A percentile compares a stretch with the other conserved stretches of the same genome.
These are phyloP conservation scores for Sideroxylon spinosum DNA, from an alignment of 179 eudicot genomes.

Conservation along the genomic window DNA sequence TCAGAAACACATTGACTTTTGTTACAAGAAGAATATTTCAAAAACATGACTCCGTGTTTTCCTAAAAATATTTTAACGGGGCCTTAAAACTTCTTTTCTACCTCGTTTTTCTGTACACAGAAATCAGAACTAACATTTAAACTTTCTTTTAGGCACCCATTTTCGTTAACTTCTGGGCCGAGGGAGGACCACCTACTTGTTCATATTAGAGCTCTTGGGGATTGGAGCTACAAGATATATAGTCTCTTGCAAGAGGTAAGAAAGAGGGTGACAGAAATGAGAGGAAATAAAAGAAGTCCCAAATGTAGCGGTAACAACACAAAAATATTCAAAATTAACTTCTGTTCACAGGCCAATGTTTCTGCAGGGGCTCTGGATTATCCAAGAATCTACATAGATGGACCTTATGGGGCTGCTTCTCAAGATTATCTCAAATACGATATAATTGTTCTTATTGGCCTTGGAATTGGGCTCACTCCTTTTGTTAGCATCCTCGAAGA, in stretches of 20 bases:
- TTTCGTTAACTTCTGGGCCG: slow-evolving; percentile 39
- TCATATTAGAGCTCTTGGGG: slow-evolving; percentile 32
- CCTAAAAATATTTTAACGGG: too few species aligned
- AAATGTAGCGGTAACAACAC: neutral
- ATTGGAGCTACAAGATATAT: slow-evolving; percentile 31
- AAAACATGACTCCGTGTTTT: too few species aligned
- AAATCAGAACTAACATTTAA: too few species aligned
- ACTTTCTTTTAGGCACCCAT: slow-evolving; percentile 33
- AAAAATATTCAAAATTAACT: neutral
- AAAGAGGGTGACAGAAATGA: neutral
- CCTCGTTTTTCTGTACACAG: too few species aligned
- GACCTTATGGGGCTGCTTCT: slow-evolving; percentile 42
- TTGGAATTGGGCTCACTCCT: slow-evolving; percentile 42
- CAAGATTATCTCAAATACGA: slow-evolving; percentile 39
- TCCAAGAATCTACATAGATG: slow-evolving; percentile 35
- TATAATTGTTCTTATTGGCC: slow-evolving; percentile 30
- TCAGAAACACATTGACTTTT: too few species aligned
- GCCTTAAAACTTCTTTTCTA: too few species aligned
- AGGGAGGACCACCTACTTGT: slow-evolving; percentile 31
- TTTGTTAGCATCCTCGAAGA: slow-evolving; percentile 38
- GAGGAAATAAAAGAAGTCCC: neutral
- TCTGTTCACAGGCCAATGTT: neutral
- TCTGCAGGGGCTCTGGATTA: slow-evolving; percentile 10
- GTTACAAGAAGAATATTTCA: too few species aligned
- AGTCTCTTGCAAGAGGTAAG: slow-evolving; percentile 16